These are phyloP conservation scores for Aspergillus nidulans DNA, from an alignment of 495 filamentous ascomycete genomes.

Conservation along the genomic window DNA sequence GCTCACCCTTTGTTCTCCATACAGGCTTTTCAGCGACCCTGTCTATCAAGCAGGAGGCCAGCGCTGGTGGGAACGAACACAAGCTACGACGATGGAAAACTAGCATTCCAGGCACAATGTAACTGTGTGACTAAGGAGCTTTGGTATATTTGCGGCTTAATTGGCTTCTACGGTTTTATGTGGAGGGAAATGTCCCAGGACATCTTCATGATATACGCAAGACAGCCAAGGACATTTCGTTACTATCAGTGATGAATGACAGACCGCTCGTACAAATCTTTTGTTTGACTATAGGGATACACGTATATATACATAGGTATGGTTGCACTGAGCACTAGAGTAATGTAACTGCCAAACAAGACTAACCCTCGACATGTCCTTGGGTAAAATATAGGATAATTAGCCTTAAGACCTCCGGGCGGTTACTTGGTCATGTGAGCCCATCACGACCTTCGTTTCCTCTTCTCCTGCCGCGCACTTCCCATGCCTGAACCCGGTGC, in stretches of 20 bases:
- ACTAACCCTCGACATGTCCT: background rate
- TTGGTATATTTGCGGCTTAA: background rate
- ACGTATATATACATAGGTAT: background rate
- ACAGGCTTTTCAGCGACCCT: constrained; percentile 56
- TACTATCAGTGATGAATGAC: background rate
- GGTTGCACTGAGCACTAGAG: background rate
- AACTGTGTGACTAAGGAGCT: background rate
- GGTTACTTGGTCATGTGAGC: too few relatives aligned
- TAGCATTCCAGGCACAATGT: constrained; percentile 51
- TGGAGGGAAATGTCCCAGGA: background rate
- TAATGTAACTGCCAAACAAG: background rate
- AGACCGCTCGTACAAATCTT: background rate
- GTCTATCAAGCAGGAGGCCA: constrained; percentile 46
- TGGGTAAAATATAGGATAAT: background rate
- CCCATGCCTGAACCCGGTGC: background rate
- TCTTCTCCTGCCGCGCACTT: background rate
- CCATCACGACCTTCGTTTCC: too few relatives aligned
- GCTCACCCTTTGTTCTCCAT: constrained; percentile 39
- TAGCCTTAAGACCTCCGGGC: background rate
- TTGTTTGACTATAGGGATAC: background rate
- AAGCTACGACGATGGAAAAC: constrained; percentile 49
- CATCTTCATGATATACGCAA: background rate
- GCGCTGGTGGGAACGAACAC: constrained; percentile 45
- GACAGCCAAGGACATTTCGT: background rate
- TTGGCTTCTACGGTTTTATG: background rate